A percentile compares a stretch with the other conserved stretches of the same genome.
Evolutionary conservation across 208 protist genomes (phyloP).

Genomic region (Acanthamoeba royreba): DNA sequence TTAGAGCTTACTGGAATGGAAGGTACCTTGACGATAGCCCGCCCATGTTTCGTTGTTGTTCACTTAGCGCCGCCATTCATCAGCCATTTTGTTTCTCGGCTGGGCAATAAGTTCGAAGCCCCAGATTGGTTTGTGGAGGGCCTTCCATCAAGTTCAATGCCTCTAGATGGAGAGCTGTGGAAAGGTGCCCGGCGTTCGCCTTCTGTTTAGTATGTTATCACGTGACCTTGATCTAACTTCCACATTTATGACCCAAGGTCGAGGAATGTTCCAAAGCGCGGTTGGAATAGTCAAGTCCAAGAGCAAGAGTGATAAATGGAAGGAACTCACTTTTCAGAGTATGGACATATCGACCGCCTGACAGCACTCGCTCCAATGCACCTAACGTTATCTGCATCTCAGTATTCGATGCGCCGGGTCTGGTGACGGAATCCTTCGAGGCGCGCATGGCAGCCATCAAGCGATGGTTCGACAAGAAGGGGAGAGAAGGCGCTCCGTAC

Average conservation of each 20-base stretch:
- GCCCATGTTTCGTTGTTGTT: no score
- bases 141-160: conserved; percentile 55
- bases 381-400: conserved; percentile 45
- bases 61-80: no score
- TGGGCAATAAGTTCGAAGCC: conserved; percentile 70
- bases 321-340: neutral
- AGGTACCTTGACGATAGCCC: no score
- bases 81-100: conserved; percentile 62
- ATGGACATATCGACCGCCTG: no score
- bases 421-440: conserved; percentile 58
- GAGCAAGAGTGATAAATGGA: neutral
- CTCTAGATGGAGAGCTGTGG: conserved; percentile 51
- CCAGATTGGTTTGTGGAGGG: conserved; percentile 62
- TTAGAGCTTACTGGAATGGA: conserved; percentile 73
- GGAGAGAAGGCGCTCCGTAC: neutral
- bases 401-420: conserved; percentile 67
- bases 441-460: conserved; percentile 44
- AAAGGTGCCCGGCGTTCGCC: no score
- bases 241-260: no score
- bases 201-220: no score
- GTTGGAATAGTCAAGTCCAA: neutral
- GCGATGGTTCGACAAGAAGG: conserved; percentile 27
- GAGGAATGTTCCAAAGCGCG: no score
- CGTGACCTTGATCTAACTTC: no score
- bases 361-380: no score